Conservation (phyloP, 352 stramenopile species). For the Phytophthora sp. region DNA sequence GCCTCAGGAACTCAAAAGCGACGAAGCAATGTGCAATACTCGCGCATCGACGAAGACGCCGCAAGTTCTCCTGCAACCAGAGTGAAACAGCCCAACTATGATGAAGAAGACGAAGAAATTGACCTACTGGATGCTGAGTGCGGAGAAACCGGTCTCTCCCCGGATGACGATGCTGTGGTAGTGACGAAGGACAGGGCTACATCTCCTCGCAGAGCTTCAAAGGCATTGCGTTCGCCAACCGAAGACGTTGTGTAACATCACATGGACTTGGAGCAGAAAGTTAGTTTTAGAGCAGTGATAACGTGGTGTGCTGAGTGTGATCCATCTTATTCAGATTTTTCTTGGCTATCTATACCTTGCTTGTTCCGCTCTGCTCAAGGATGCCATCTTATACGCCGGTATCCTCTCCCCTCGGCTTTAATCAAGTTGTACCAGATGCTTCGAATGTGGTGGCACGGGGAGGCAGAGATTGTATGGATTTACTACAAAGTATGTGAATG, state of each 20-base stretch:
- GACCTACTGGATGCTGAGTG: constrained; percentile 25
- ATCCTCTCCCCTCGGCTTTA: background rate
- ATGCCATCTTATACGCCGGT: background rate
- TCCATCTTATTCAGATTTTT: background rate
- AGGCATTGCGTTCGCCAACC: constrained; percentile 4
- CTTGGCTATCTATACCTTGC: background rate
- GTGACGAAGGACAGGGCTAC: background rate
- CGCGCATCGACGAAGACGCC: constrained; percentile 23
- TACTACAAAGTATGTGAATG: background rate
- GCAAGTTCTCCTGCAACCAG: constrained; percentile 2
- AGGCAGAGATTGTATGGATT: constrained; percentile 5
- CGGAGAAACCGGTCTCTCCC: background rate
- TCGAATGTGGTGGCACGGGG: background rate
- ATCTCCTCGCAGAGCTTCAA: constrained; percentile 20
- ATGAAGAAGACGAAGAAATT: constrained; percentile 21
- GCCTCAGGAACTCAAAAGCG: constrained; percentile 8
- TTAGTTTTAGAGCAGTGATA: background rate
- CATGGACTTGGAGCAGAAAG: background rate
- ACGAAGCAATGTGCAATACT: constrained; percentile 32
- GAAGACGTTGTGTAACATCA: constrained; percentile 22
- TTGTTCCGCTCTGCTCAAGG: background rate
- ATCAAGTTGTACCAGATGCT: background rate
- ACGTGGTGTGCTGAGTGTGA: background rate
- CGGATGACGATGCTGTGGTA: background rate
- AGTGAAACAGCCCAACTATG: constrained; percentile 3